Conservation (phyloP, 768 basidiomycete species). For the Sporobolomyces roseus region DNA sequence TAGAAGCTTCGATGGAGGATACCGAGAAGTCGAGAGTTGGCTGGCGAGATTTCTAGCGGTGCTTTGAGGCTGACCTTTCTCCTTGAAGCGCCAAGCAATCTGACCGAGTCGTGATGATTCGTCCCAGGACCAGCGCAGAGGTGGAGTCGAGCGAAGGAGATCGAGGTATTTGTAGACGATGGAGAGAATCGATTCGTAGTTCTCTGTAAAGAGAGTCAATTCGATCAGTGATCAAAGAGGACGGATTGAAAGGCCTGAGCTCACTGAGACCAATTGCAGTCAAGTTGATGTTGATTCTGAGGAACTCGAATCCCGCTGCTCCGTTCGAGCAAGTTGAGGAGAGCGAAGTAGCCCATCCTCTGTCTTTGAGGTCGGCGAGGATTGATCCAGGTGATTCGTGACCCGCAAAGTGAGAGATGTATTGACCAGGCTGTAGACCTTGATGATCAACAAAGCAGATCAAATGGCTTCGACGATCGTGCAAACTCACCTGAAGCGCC, state of each 20-base stretch:
- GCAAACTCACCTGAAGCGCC: constrained; percentile 41
- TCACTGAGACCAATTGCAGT: constrained; percentile 77
- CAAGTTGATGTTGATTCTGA: constrained; percentile 70
- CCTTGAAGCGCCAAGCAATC: constrained; percentile 76
- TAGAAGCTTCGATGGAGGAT: constrained; percentile 69
- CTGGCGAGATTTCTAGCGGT: constrained; percentile 22
- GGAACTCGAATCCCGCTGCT: constrained; percentile 68
- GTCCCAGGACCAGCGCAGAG: constrained; percentile 59
- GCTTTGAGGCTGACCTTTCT: constrained; percentile 49
- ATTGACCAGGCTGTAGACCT: constrained; percentile 68
- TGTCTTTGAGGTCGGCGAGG: constrained; percentile 75
- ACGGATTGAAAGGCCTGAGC: constrained; percentile 50
- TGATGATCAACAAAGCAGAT: neutral
- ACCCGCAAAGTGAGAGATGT: constrained; percentile 64
- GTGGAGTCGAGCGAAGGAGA: constrained; percentile 49
- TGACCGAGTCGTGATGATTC: constrained; percentile 69
- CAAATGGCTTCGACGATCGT: too few relatives aligned
- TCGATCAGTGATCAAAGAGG: neutral
- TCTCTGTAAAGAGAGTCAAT: constrained; percentile 53
- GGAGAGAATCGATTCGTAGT: constrained; percentile 68
- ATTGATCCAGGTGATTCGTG: constrained; percentile 74
- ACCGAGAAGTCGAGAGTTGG: constrained; percentile 63
- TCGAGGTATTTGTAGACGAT: constrained; percentile 67
- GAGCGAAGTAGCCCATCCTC: constrained; percentile 51
- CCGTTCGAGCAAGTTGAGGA: constrained; percentile 65